Evolutionary conservation across 2,329 filamentous ascomycete species (phyloP).

Genomic region (Colletotrichum melonis): DNA sequence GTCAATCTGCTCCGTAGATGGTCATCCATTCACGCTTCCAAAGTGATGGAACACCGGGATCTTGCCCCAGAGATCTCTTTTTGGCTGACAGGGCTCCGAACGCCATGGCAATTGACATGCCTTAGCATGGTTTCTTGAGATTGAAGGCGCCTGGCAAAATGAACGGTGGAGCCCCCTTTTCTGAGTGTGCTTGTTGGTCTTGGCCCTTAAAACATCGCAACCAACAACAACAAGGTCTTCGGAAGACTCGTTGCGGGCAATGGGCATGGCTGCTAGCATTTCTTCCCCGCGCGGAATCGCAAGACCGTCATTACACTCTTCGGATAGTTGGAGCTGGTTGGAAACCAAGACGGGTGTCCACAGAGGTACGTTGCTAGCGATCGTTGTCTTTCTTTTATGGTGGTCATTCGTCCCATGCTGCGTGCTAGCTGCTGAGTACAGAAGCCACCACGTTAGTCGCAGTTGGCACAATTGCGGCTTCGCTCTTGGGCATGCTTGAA

Average conservation of each 20-base stretch:
- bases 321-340: neutral
- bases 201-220: neutral
- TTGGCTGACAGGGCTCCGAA: neutral
- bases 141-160: constrained; percentile 16
- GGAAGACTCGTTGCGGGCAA: neutral
- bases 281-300: neutral
- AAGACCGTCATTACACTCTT: neutral
- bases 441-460: neutral
- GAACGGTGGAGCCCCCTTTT: neutral
- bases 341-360: neutral
- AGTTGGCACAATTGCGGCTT: constrained; percentile 14
- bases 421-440: neutral
- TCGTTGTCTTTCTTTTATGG: neutral
- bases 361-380: neutral
- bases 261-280: neutral
- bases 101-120: neutral
- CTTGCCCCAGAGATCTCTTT: neutral
- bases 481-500: neutral
- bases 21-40: neutral
- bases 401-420: neutral
- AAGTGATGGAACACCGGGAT: neutral
- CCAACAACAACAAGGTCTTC: neutral
- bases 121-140: neutral
- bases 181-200: neutral
- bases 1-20: neutral